Base-by-base conservation (phyloP, 169 alveolate species). In the Cryptosporidium sp. region DNA sequence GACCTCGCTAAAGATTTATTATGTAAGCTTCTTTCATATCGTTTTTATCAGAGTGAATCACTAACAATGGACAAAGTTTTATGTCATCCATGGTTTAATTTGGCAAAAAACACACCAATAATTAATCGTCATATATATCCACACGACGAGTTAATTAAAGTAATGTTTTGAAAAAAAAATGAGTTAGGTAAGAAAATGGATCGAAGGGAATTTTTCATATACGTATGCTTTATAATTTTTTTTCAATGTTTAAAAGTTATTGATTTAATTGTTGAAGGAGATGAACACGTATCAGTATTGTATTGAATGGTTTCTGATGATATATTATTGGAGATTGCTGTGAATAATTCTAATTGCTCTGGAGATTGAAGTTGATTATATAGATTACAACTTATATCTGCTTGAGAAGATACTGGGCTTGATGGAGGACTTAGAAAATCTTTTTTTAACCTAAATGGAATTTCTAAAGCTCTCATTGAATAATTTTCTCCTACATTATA, bases 1-100 rank as follows among this genome's bases (percentile, higher is more conserved):
- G 41, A 37, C 59, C 62, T 80, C 4, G 84, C 80, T 35, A 91
- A 74, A 58, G 95, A 93, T 85, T 55, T 91, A 29, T 68, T 93
- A 67, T 58, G 70, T 70, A 87, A 85, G 69, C 84, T 93, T 29
- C 87, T 84, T 45, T 93, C 95, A 18, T 80, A 62, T 80, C 62
- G 41, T 62, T 12, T 7, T n/a, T 80, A 45, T 48, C 55, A 80
- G 26, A 29, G 29, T 29, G 68, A 59, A 50, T 18, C 14, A 23
- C 14, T 65, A 12, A 61, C 80, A 41, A 80, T 80, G 89, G 62
- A 65, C 9, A 59, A 61, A 39, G 39, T 80, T 41, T 70, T 80
- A 26, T 16, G 35, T 35, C 89, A 80, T 45, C 75, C 89, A 16
- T 80, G 89, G 89, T 80, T 80, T 80, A 67, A 65, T 48, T 62